A percentile compares a stretch with the other conserved stretches of the same genome.
These are phyloP conservation scores for Xylariomycetidae sp. DNA, from an alignment of 2,329 filamentous ascomycete genomes.

Conservation along the genomic window DNA sequence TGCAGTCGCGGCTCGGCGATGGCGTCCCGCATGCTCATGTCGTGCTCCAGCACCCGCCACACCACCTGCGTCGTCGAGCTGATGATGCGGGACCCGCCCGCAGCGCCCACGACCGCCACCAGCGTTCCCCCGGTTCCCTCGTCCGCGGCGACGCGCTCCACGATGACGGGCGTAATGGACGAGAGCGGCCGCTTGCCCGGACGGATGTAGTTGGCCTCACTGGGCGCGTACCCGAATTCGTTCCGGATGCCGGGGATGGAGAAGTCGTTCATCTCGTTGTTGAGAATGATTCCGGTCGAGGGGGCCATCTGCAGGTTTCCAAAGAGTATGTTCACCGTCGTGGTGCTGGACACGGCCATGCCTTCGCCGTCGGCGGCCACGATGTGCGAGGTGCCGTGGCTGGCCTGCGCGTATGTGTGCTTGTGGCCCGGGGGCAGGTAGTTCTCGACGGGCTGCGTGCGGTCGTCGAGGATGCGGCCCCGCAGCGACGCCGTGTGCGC, in stretches of 20 bases:
- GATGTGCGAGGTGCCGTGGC: slow-evolving; percentile 70
- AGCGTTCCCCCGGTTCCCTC: too few relatives aligned
- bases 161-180: slow-evolving; percentile 75
- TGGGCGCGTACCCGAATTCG: slow-evolving; percentile 80
- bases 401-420: slow-evolving; percentile 61
- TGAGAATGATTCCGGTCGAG: slow-evolving; percentile 76
- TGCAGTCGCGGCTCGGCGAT: slow-evolving; percentile 67
- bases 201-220: slow-evolving; percentile 74
- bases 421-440: slow-evolving; percentile 77
- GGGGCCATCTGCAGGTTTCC: slow-evolving; percentile 76
- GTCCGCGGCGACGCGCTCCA: slow-evolving; percentile 44
- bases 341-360: slow-evolving; percentile 75
- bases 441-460: slow-evolving; percentile 65
- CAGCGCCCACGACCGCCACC: slow-evolving; percentile 67
- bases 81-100: slow-evolving; percentile 80
- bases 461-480: slow-evolving; percentile 63
- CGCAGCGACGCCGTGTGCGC: slow-evolving; percentile 56
- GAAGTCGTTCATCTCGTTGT: slow-evolving; percentile 74
- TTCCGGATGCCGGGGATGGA: slow-evolving; percentile 74
- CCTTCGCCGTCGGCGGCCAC: slow-evolving; percentile 68
- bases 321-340: slow-evolving; percentile 84
- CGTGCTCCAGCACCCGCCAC: slow-evolving; percentile 66
- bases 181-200: slow-evolving; percentile 79
- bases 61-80: slow-evolving; percentile 72
- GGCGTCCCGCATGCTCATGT: slow-evolving; percentile 54